Percentiles rank a stretch among this genome's conserved stretches.
These are phyloP conservation scores for Carallia pectinifolia DNA, from an alignment of 345 rosid species.

Conservation along the genomic window DNA sequence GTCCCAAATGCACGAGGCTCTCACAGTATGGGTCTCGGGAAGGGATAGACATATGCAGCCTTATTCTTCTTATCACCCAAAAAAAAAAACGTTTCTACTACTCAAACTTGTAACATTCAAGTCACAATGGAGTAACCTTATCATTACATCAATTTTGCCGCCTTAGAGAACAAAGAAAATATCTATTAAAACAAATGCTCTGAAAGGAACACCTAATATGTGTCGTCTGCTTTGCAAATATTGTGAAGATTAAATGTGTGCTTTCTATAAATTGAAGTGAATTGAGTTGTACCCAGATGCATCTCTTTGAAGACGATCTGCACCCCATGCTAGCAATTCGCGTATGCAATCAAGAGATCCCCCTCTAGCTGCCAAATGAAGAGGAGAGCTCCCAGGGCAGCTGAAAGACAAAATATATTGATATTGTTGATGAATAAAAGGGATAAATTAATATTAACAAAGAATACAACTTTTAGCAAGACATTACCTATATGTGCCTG, in stretches of 20 bases:
- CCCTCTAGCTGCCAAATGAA: constrained; percentile 93
- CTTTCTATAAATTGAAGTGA: background rate
- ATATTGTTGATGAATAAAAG: constrained; percentile 8
- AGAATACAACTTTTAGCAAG: background rate
- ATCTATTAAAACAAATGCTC: too few species aligned
- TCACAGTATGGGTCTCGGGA: too few species aligned
- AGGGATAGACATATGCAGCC: too few species aligned
- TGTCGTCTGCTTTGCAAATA: too few species aligned
- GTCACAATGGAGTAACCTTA: too few species aligned
- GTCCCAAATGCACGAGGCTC: too few species aligned
- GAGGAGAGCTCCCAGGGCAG: constrained; percentile 87
- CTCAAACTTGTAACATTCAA: too few species aligned
- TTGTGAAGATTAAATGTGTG: background rate
- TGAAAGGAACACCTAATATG: too few species aligned
- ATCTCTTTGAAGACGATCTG: constrained; percentile 95
- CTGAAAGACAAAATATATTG: constrained; percentile 38
- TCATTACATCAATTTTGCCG: too few species aligned
- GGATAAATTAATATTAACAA: background rate
- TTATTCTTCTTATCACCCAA: too few species aligned
- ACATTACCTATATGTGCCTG: constrained; percentile 80
- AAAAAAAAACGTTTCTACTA: too few species aligned
- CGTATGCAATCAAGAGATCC: constrained; percentile 93
- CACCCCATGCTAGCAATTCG: constrained; percentile 90
- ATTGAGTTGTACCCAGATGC: constrained; percentile 62
- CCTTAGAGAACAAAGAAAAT: too few species aligned